Base-by-base conservation (phyloP, 306 rosid species). In the Lupinus albus region DNA sequence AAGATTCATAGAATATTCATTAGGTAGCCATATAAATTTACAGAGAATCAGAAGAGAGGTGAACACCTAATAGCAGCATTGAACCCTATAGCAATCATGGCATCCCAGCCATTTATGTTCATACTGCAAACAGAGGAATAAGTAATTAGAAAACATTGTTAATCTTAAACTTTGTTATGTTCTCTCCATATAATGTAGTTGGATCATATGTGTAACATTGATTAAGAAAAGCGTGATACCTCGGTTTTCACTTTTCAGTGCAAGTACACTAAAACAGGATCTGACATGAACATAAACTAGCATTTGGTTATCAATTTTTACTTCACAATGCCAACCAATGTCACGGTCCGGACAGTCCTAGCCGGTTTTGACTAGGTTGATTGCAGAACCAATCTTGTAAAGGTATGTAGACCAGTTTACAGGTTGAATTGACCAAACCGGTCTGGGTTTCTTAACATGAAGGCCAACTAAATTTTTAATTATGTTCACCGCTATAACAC, bases 11-110 rank as follows among this genome's bases (percentile, higher is more conserved):
- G 6, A 14, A 64, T 50, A 55, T 30, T 56, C 71, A 44, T 44
- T 47, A 35, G 12, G 25, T 47, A 72, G 45, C 8, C 12, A 5
- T 49, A 10, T 35, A 18, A n/a, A 5, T 38, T 67, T 36, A 16
- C 38, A 15, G 0, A 15, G 59, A 16, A 32, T 32, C 1, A 15
- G 59, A 16, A 50, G 35, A 61, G 63, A 44, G 28, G 25, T 55
- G 2, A 69, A 66, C 61, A 89, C 96, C 96, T 86, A 67, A 90
- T 84, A 7, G 85, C 97, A 47, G 84, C 90, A 74, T 91, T 91
- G 78, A 91, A 88, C 8, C 97, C 97, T 2, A 91, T 1, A 0
- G 92, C 87, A 64, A 91, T 84, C 97, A 91, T 91, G 30, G 80
- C 49, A 71, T 88, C 87, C 92, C 92, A 87, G 9, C 97, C 97